Conservation (phyloP, 805 yeast species). For the Candida arabinofermentans region DNA sequence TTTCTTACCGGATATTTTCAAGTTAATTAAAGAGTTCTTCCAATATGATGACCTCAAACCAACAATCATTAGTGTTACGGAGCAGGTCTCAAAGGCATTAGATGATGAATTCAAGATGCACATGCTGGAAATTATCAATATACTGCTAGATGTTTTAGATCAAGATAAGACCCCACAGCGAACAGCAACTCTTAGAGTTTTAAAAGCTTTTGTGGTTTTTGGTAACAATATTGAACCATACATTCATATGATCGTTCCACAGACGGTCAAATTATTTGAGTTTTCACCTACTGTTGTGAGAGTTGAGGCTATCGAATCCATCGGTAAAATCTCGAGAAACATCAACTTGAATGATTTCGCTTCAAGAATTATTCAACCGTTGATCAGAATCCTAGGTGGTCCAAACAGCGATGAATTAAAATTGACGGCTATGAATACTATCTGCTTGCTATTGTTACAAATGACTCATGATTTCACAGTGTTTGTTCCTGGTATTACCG, state of each 20-base stretch:
- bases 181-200: constrained; percentile 64
- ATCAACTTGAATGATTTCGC: constrained; percentile 83
- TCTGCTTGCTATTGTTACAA: constrained; percentile 74
- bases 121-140: constrained; percentile 71
- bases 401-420: constrained; percentile 50
- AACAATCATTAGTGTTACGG: constrained; percentile 75
- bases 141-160: constrained; percentile 72
- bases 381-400: constrained; percentile 58
- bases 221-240: constrained; percentile 88
- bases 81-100: constrained; percentile 77
- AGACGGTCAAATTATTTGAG: constrained; percentile 77
- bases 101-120: constrained; percentile 90
- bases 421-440: constrained; percentile 67
- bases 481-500: constrained; percentile 78
- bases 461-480: constrained; percentile 81
- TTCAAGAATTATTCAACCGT: constrained; percentile 83
- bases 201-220: constrained; percentile 79
- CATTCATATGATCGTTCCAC: constrained; percentile 82
- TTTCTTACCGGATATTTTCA: constrained; percentile 69
- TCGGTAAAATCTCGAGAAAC: constrained; percentile 74
- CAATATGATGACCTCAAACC: constrained; percentile 59
- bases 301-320: constrained; percentile 71
- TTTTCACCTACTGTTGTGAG: constrained; percentile 57
- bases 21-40: constrained; percentile 72
- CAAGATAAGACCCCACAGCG: constrained; percentile 60